phyloP scores from a whole-genome alignment of 257 asterid genomes.

The Nicotiana paniculata region DNA sequence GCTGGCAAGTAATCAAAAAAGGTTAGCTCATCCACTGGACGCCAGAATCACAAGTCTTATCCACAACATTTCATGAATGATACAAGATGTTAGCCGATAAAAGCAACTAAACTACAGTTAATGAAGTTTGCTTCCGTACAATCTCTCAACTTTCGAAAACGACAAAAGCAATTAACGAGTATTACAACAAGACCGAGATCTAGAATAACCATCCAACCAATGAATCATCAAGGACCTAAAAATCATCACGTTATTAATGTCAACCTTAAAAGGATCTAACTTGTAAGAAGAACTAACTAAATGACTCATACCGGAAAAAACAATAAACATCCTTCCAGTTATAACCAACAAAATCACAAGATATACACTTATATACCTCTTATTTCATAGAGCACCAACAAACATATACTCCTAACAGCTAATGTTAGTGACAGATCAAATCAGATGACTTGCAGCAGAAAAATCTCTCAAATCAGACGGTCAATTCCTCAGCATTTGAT shows the following conservation, averaged over 20 bases:
- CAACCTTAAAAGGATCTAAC: not conserved
- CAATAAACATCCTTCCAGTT: not conserved
- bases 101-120: not conserved
- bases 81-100: not conserved
- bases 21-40: not conserved
- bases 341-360: not conserved
- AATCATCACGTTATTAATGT: not conserved
- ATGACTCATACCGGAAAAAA: not conserved
- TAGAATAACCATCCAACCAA: not conserved
- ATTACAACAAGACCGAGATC: not conserved
- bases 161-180: not conserved
- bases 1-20: not conserved
- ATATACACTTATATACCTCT: not conserved
- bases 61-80: not conserved
- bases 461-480: not conserved
- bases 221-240: not conserved
- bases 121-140: not conserved
- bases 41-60: not conserved
- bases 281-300: not conserved
- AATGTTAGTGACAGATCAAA: not conserved
- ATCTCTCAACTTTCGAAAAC: not conserved
- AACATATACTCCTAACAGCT: not conserved
- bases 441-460: not conserved
- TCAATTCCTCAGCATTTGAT: not conserved
- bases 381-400: not conserved